Evolutionary conservation across 352 stramenopile genomes (phyloP).

Genomic region (Pythium aquatile): DNA sequence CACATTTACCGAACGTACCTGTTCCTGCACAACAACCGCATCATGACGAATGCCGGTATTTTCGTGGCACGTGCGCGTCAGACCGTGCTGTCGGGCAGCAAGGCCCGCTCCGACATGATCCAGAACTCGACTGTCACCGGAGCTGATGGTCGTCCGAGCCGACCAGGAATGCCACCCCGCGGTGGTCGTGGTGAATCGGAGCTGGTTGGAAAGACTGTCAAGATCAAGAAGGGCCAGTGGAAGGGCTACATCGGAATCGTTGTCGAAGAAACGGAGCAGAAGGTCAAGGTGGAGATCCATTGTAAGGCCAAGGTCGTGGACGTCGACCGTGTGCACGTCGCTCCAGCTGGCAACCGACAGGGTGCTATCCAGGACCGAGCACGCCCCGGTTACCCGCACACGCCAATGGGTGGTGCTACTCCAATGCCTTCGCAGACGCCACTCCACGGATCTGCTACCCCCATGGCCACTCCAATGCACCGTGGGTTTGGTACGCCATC

Average conservation of each 20-base stretch:
- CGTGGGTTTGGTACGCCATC: slow-evolving; percentile 74
- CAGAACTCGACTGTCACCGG: slow-evolving; percentile 77
- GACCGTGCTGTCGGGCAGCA: slow-evolving; percentile 84
- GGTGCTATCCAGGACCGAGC: slow-evolving; percentile 74
- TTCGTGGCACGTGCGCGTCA: slow-evolving; percentile 84
- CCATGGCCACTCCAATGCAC: slow-evolving; percentile 86
- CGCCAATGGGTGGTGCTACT: slow-evolving; percentile 74
- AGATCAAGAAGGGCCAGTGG: slow-evolving; percentile 90
- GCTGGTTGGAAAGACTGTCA: slow-evolving; percentile 86
- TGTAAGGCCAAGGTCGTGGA: slow-evolving; percentile 88
- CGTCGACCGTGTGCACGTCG: slow-evolving; percentile 78
- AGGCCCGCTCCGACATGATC: slow-evolving; percentile 85
- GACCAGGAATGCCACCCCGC: slow-evolving; percentile 32
- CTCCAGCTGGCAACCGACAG: slow-evolving; percentile 72
- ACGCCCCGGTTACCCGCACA: slow-evolving; percentile 50
- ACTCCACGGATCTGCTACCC: slow-evolving; percentile 83
- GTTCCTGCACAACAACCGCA: slow-evolving; percentile 90
- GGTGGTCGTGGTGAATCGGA: slow-evolving; percentile 64
- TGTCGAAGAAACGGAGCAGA: slow-evolving; percentile 86
- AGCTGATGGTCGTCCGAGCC: slow-evolving; percentile 50
- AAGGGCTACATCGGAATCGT: slow-evolving; percentile 93
- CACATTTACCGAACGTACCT: slow-evolving; percentile 90
- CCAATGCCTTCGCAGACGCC: slow-evolving; percentile 82
- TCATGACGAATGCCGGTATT: slow-evolving; percentile 87
- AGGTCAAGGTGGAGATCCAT: slow-evolving; percentile 92